These are phyloP conservation scores for Wickerhamomyces mucosus DNA, from an alignment of 805 yeast genomes.

Conservation along the genomic window DNA sequence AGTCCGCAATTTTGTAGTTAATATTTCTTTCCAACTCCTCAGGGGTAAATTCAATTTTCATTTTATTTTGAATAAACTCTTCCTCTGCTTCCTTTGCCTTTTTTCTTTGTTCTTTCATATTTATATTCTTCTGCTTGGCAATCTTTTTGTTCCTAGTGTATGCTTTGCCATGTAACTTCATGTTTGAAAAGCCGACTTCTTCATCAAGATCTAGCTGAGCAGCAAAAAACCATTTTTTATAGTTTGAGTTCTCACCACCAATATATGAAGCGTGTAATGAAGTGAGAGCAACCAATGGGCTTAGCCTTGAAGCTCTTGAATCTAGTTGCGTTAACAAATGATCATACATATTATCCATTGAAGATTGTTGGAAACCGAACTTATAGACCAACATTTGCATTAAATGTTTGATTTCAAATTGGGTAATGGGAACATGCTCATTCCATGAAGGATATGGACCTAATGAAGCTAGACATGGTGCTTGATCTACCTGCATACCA, in stretches of 20 bases:
- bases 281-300: slow-evolving; percentile 59
- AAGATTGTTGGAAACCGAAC: slow-evolving; percentile 82
- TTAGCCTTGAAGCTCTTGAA: slow-evolving; percentile 75
- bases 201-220: slow-evolving; percentile 74
- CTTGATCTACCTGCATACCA: not conserved
- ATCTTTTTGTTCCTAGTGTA: slow-evolving; percentile 31
- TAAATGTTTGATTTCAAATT: slow-evolving; percentile 49
- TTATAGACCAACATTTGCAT: slow-evolving; percentile 47
- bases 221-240: slow-evolving; percentile 86
- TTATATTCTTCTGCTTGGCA: slow-evolving; percentile 31
- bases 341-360: slow-evolving; percentile 71
- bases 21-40: slow-evolving; percentile 30
- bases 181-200: slow-evolving; percentile 46
- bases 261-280: slow-evolving; percentile 85
- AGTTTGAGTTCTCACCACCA: slow-evolving; percentile 84
- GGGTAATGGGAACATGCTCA: slow-evolving; percentile 62
- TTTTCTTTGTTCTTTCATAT: slow-evolving; percentile 24
- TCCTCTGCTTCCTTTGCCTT: slow-evolving; percentile 38
- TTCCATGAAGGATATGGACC: slow-evolving; percentile 15
- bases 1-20: slow-evolving; percentile 67
- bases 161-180: slow-evolving; percentile 42
- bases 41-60: slow-evolving; percentile 40
- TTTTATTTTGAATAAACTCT: slow-evolving; percentile 37
- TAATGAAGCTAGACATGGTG: not conserved
- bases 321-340: slow-evolving; percentile 75